Evolutionary conservation across 306 rosid genomes (phyloP), one percentile per base, ranked within the genome.

Genomic region (Cicer cuneatum): DNA sequence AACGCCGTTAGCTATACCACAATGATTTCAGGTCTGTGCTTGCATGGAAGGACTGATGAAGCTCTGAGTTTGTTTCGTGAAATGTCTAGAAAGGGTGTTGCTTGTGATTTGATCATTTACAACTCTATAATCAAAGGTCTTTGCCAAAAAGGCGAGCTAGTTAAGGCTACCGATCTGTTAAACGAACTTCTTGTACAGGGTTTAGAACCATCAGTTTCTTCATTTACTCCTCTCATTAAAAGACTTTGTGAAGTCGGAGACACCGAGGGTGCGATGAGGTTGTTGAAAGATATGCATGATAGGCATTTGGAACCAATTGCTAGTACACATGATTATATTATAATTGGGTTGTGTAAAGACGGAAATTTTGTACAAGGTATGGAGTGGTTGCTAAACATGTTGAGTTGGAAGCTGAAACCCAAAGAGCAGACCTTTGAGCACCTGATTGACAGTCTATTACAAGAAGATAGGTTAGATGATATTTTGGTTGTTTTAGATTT

Each of bases 11-110:
- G 82, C 77, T 88, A 69, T 85, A 85, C 59, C 57, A 66, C 82
- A n/a, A 74, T 88, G 89, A 88, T 89, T 76, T 46, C 74, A 1
- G 88, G 90, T 45, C 77, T 92, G 37, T 89, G 93, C 77, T 76
- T 68, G 40, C 83, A 69, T 59, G 90, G 91, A 76, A 83, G 48
- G 58, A 60, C 75, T 0, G 81, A 74, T 77, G 89, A 89, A 81
- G 97, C 97, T 38, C 59, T 68, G 45, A 51, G 41, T 35, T 66
- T 86, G 73, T 88, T 89, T 79, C 74, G 66, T 71, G 90, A 89
- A 80, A 89, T 87, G 95, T 45, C 83, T 42, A 69, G 12, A 21
- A 86, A 82, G 77, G 87, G 87, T 18, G 72, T 87, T 67, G 57
- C 49, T 69, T 62, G 80, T 42, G 91, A 87, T 83, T 66, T 85